Base-by-base conservation (phyloP, 2,329 filamentous ascomycete genomes). In the Ophiostoma angusticollis region DNA sequence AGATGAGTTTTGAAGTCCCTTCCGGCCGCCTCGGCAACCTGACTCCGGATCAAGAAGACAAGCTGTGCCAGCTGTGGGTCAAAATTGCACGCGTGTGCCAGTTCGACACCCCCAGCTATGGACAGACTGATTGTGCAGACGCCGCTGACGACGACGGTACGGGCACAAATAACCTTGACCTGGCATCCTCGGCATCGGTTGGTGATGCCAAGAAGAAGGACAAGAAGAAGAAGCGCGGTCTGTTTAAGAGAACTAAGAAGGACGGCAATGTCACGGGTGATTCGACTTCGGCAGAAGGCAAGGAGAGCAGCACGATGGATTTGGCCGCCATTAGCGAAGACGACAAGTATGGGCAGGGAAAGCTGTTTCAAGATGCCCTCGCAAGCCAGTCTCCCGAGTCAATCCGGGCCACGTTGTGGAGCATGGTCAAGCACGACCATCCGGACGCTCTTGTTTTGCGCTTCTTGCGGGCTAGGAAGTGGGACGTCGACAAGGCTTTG, bases 361-460 rank as follows among this genome's bases (percentile, higher is more conserved):
- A 89, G 60, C 78, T 86, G 35, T 95, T 86, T 60, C 74, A 84
- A 49, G 77, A 89, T 29, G 84, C 85, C 0, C 61, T 98, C 9
- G 78, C 80, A 35, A 84, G 72, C 43, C 72, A 81, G 52, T 71
- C 77, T 1, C 84, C 89, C 0, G 84, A 93, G 52, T 70, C 80
- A 31, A 74, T 98, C 47, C 76, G 86, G 37, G 67, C 70, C 13
- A 79, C 86, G 0, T 82, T 96, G 54, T 96, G 91, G 91, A 72
- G 65, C 49, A 93, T 95, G 85, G 74, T 89, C 42, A 98, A 96
- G 65, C 80, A 91, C 52, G 91, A 98, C 54, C 77, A 96, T 55
- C 91, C 91, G 0, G 91, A 98, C 60, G 81, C 80, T 3, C 65
- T 93, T 14, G 63, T 89, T 13, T 63, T 94, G 41, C 77, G 86